Evolutionary conservation across 768 basidiomycete species (phyloP).

Genomic region (Amanita polypyramis): DNA sequence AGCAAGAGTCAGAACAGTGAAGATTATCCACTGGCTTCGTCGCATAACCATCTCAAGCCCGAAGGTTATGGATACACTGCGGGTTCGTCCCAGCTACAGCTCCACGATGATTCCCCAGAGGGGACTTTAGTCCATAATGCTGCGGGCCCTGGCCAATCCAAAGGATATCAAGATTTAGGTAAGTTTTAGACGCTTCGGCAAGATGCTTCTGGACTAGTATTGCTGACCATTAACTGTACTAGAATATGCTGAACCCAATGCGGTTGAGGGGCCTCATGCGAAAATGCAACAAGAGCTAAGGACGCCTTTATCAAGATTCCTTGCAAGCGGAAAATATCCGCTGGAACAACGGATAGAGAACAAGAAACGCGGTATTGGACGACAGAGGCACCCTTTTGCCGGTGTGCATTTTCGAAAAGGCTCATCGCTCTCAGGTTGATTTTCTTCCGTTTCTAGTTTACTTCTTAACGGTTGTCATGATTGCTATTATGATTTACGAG

Average conservation of each 20-base stretch:
- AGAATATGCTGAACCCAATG: conserved; percentile 60
- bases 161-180: conserved; percentile 47
- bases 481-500: conserved; percentile 74
- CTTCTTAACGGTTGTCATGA: conserved; percentile 54
- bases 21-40: background rate
- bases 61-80: conserved; percentile 10
- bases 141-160: conserved; percentile 26
- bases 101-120: conserved; percentile 20
- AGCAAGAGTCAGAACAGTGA: conserved; percentile 3
- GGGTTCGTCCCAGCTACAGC: background rate
- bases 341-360: conserved; percentile 77
- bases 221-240: conserved; percentile 1
- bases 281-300: conserved; percentile 28
- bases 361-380: conserved; percentile 76
- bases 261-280: conserved; percentile 14
- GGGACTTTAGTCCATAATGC: conserved; percentile 38
- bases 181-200: too few species aligned
- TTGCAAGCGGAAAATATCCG: conserved; percentile 45
- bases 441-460: conserved; percentile 36
- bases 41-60: conserved; percentile 7
- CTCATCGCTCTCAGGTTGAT: background rate
- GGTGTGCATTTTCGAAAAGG: conserved; percentile 30
- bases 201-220: background rate
- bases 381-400: conserved; percentile 70
- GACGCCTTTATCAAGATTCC: conserved; percentile 26